These are phyloP conservation scores for Phyllostachys edulis DNA, from an alignment of 176 grass and related monocot genomes.

Conservation along the genomic window DNA sequence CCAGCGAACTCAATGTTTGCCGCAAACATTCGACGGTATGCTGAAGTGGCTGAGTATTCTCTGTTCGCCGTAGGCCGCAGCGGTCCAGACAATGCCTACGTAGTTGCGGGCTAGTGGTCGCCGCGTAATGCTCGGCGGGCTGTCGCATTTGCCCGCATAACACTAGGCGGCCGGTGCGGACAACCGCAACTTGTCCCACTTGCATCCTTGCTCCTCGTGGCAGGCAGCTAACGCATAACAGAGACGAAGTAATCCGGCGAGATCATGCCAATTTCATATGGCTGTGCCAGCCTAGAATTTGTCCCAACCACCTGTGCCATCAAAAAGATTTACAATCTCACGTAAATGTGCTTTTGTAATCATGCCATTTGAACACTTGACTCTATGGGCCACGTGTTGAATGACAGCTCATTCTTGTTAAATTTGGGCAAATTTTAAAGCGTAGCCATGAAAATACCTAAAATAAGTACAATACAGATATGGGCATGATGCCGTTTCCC, in stretches of 20 bases:
- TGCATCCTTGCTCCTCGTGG: no score
- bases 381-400: neutral
- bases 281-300: neutral
- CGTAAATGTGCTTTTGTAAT: neutral
- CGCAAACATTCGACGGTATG: no score
- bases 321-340: neutral
- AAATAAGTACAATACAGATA: neutral
- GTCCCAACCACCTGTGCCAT: neutral
- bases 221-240: neutral
- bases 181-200: no score
- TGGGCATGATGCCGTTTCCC: conserved; percentile 8
- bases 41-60: no score
- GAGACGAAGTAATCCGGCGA: neutral
- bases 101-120: no score
- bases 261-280: neutral
- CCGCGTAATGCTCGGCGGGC: no score
- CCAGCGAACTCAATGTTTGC: no score
- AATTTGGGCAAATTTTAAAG: neutral
- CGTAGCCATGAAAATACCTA: neutral
- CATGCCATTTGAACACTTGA: neutral
- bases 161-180: no score
- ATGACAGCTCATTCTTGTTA: neutral
- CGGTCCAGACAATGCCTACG: no score
- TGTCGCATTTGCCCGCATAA: no score
- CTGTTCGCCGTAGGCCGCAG: no score